These are phyloP conservation scores for Diaporthe caulivora DNA, from an alignment of 2,329 filamentous ascomycete species.

Conservation along the genomic window DNA sequence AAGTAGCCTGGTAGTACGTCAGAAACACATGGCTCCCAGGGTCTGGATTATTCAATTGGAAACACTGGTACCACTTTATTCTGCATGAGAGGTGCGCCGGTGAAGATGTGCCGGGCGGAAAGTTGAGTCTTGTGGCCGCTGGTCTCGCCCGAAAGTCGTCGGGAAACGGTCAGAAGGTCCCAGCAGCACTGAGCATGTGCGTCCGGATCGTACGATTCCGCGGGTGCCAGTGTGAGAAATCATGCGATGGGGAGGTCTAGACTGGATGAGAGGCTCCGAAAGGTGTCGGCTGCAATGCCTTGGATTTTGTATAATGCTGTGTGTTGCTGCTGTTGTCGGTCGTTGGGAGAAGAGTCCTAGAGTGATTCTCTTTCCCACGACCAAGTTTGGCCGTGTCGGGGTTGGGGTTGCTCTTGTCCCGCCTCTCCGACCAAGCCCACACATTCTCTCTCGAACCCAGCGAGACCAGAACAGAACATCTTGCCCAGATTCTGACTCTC, in stretches of 20 bases:
- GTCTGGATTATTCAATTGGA: background rate
- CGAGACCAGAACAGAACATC: background rate
- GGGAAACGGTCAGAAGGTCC: conserved; percentile 7
- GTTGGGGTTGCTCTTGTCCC: background rate
- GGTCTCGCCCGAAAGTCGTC: conserved; percentile 34
- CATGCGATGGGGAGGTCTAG: background rate
- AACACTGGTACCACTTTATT: background rate
- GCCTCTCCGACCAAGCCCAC: background rate
- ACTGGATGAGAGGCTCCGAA: background rate
- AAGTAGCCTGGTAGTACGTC: background rate
- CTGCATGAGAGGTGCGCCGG: background rate
- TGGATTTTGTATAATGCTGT: background rate
- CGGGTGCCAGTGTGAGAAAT: background rate
- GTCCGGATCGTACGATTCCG: conserved; percentile 23
- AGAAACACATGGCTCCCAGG: background rate
- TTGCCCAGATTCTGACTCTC: background rate
- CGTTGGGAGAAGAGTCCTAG: conserved; percentile 1
- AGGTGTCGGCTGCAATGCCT: background rate
- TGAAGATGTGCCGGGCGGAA: background rate
- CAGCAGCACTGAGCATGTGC: background rate
- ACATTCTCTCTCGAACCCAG: background rate
- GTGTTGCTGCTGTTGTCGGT: background rate
- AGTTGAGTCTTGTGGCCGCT: background rate
- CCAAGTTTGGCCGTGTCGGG: background rate
- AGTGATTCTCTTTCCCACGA: background rate